These are phyloP conservation scores for Xylaria multiplex DNA, from an alignment of 2,329 filamentous ascomycete species.

Conservation along the genomic window DNA sequence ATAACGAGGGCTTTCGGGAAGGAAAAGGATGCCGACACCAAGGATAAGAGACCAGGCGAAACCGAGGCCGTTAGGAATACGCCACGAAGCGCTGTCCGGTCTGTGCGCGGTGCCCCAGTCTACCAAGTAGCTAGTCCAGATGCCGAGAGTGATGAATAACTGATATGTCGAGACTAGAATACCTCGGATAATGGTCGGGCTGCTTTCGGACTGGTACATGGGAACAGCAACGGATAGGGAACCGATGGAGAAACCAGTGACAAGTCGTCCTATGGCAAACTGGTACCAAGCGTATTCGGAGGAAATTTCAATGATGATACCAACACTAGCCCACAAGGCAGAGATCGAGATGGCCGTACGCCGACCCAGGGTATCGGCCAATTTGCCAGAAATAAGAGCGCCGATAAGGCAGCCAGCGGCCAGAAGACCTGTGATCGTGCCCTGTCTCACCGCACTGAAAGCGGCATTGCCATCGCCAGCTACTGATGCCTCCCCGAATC, in stretches of 20 bases:
- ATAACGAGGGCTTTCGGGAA: conserved; percentile 66
- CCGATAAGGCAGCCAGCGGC: conserved; percentile 69
- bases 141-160: conserved; percentile 75
- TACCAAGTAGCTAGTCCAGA: conserved; percentile 67
- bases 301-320: conserved; percentile 71
- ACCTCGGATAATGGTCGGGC: conserved; percentile 71
- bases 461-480: conserved; percentile 48
- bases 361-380: conserved; percentile 71
- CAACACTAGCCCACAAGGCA: conserved; percentile 70
- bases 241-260: conserved; percentile 74
- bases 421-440: conserved; percentile 71
- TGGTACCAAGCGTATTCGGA: conserved; percentile 68
- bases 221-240: conserved; percentile 71
- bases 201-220: conserved; percentile 75
- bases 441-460: conserved; percentile 69
- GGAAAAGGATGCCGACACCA: conserved; percentile 60
- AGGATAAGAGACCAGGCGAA: conserved; percentile 66
- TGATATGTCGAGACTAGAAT: conserved; percentile 73
- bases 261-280: conserved; percentile 70
- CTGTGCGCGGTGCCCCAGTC: conserved; percentile 65
- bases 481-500: conserved; percentile 61
- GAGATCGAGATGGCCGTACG: conserved; percentile 70
- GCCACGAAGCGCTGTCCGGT: conserved; percentile 63
- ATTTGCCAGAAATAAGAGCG: conserved; percentile 65
- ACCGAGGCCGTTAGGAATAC: conserved; percentile 68